Conservation (phyloP, 768 basidiomycete genomes). For the Boletales sp. region DNA sequence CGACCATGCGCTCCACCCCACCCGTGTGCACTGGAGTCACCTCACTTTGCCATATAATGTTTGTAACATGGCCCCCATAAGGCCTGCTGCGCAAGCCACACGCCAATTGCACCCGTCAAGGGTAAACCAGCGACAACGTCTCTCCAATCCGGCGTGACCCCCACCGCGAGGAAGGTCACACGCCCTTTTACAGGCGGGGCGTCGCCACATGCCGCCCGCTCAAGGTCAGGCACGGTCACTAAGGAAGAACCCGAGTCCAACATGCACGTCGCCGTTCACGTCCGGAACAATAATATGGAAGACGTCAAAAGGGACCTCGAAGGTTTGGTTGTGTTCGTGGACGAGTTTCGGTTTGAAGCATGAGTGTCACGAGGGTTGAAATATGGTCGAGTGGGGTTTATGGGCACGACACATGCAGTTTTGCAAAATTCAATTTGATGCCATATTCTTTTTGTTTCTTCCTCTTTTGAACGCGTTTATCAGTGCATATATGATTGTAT, state of each 20-base stretch:
- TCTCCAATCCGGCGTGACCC: background rate
- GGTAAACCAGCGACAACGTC: conserved; percentile 3
- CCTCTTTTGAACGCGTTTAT: conserved; percentile 5
- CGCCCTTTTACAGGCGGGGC: background rate
- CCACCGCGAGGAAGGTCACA: background rate
- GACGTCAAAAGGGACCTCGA: conserved; percentile 32
- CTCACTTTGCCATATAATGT: conserved; percentile 7
- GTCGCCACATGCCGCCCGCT: conserved; percentile 1
- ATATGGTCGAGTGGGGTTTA: conserved; percentile 7
- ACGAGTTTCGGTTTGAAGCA: conserved; percentile 29
- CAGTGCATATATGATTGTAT: conserved; percentile 10
- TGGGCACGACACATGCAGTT: conserved; percentile 7
- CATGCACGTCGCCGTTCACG: conserved; percentile 13
- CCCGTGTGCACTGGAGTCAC: conserved; percentile 1
- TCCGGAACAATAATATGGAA: conserved; percentile 20
- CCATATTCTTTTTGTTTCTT: conserved; percentile 3
- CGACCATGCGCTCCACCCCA: conserved; percentile 22
- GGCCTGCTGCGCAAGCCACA: conserved; percentile 6
- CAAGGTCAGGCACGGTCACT: conserved; percentile 25
- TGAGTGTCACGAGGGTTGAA: conserved; percentile 1
- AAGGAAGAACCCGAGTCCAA: conserved; percentile 19
- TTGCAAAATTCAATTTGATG: background rate
- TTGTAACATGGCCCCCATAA: conserved; percentile 7
- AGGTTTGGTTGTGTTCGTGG: conserved; percentile 27
- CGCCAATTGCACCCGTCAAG: background rate